Conservation (phyloP, 2,329 filamentous ascomycete species). For the Myotisia sp. region DNA sequence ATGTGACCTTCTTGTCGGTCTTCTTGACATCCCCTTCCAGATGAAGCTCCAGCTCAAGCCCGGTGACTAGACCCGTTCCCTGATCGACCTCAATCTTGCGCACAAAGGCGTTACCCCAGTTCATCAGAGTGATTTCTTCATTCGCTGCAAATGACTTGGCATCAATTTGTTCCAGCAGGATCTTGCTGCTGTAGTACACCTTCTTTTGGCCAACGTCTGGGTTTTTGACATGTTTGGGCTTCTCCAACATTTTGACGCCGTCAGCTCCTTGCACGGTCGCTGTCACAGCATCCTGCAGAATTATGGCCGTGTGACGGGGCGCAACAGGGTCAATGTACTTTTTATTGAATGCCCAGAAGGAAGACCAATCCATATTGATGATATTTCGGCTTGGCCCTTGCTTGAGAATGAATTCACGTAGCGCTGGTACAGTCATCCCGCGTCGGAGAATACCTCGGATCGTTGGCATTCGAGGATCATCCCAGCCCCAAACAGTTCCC, state of each 20-base stretch:
- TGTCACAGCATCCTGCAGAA: conserved; percentile 16
- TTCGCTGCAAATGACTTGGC: conserved; percentile 19
- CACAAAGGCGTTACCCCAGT: conserved; percentile 59
- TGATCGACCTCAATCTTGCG: conserved; percentile 34
- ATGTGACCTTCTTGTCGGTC: conserved; percentile 93
- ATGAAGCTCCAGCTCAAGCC: conserved; percentile 71
- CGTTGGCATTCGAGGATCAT: conserved; percentile 38
- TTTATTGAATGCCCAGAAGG: conserved; percentile 45
- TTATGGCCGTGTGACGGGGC: conserved; percentile 20
- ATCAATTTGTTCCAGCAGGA: conserved; percentile 22
- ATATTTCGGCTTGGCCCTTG: conserved; percentile 29
- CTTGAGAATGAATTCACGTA: conserved; percentile 29
- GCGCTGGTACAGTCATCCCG: conserved; percentile 15
- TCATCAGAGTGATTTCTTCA: conserved; percentile 25
- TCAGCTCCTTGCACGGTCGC: conserved; percentile 38
- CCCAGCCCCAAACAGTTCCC: conserved; percentile 38
- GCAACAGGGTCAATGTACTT: conserved; percentile 54
- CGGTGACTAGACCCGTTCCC: conserved; percentile 46
- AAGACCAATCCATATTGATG: conserved; percentile 29
- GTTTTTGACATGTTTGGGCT: conserved; percentile 22
- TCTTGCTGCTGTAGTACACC: conserved; percentile 18
- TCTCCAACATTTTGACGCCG: conserved; percentile 37
- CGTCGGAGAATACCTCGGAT: conserved; percentile 37
- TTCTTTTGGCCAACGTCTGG: conserved; percentile 20
- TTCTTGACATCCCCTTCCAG: conserved; percentile 86